Evolutionary conservation across 176 grass and related monocot species (phyloP), one percentile per base, ranked within the genome.

Genomic region (Triticum monococcum): DNA sequence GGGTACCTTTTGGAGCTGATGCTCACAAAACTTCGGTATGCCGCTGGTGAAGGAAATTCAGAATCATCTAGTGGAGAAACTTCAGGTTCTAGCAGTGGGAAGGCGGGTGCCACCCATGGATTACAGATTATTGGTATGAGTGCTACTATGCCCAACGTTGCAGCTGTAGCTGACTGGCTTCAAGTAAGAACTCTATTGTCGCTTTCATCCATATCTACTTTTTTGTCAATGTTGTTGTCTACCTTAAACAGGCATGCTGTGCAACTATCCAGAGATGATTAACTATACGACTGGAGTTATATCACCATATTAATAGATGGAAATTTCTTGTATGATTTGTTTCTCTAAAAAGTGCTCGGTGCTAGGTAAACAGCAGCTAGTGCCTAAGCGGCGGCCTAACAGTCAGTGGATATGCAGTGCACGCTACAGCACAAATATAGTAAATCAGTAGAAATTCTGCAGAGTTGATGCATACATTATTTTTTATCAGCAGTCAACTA

Each of bases 101-200:
- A 95, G 73, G 79, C 41, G 63, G 88, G 88, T 83, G 56, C 82
- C 81, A 71, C 88, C 87, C 89, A 84, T 87, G 93, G 90, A 64
- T 94, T 98, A 75, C 96, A 98, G 88, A 93, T 98, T 81, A 89
- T 98, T 79, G 93, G 93, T 64, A 98, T 98, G 96, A 98, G 96
- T 86, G 96, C 96, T 81, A 98, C 93, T 77, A 98, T 98, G 96
- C 93, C 96, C 80, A 98, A 98, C 24, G 90, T 98, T 46, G 93
- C 88, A 84, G 93, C 90, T 31, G 91, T 95, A 59, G 96, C 96
- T 81, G 86, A 92, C 87, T 98, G 96, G 96, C 93, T 98, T 87
- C 93, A 95, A 92, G 95, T 97, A 91, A 90, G 89, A 84, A 52
- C 33, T 77, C 71, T 40, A 13, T 48, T 86, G 43, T 24, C 48